Conservation (phyloP, 495 filamentous ascomycete species). For the Hypoxylon fragiforme region DNA sequence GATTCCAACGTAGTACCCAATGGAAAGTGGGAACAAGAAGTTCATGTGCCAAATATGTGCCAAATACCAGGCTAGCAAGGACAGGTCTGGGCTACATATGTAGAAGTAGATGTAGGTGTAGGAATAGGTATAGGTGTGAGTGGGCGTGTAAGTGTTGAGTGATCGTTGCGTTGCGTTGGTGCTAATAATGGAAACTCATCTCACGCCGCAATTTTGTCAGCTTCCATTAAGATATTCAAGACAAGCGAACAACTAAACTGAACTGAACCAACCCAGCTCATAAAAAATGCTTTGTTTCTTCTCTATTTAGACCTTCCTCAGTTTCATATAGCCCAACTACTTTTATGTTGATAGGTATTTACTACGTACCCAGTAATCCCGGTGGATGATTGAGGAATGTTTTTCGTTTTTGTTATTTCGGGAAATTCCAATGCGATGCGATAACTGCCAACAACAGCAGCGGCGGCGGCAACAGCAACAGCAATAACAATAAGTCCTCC, state of each 20-base stretch:
- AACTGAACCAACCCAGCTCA: background rate
- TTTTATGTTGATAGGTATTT: slow-evolving; percentile 21
- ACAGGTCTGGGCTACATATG: too few species aligned
- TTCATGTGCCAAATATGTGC: background rate
- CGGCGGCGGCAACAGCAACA: too few species aligned
- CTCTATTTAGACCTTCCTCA: background rate
- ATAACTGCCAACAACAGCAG: slow-evolving; percentile 17
- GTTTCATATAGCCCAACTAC: slow-evolving; percentile 18
- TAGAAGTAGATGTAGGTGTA: too few species aligned
- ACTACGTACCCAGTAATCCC: too few species aligned
- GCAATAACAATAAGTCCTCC: too few species aligned
- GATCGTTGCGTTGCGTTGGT: slow-evolving; percentile 1
- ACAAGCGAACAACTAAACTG: background rate
- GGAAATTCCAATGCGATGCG: slow-evolving; percentile 16
- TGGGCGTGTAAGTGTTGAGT: slow-evolving; percentile 5
- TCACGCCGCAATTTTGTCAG: background rate
- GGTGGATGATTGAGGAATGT: slow-evolving; percentile 12
- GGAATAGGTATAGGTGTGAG: too few species aligned
- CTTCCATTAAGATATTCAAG: slow-evolving; percentile 3
- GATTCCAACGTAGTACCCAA: slow-evolving; percentile 14
- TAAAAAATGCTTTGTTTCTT: background rate
- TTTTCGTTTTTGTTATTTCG: slow-evolving; percentile 17
- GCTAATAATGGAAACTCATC: slow-evolving; percentile 27
- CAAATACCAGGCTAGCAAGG: background rate
- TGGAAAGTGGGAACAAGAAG: background rate